Conservation (phyloP, 495 filamentous ascomycete genomes). For the Aspergillus sclerotiicarbonarius region DNA sequence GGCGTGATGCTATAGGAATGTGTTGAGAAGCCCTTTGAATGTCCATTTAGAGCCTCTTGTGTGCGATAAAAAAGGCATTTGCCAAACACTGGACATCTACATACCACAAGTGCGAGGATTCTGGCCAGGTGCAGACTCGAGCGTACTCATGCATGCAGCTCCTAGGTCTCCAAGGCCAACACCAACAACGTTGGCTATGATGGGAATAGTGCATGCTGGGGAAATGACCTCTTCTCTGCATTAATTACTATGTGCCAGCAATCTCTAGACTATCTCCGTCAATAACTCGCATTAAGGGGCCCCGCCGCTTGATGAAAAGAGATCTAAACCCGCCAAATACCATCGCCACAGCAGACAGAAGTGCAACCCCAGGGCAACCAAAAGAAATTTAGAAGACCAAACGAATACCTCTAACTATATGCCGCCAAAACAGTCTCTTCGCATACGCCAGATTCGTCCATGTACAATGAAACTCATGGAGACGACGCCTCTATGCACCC, state of each 20-base stretch:
- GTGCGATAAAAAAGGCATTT: no score
- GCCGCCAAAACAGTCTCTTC: slow-evolving; percentile 7
- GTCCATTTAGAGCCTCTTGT: neutral
- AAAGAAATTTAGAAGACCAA: slow-evolving; percentile 3
- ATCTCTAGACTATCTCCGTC: no score
- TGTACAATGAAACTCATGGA: slow-evolving; percentile 7
- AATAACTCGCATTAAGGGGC: neutral
- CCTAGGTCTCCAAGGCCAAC: no score
- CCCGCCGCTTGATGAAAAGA: neutral
- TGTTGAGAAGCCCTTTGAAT: neutral
- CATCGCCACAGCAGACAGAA: neutral
- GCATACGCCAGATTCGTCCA: neutral
- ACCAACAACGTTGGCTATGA: no score
- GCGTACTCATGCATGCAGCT: no score
- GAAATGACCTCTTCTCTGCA: no score
- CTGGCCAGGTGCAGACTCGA: no score
- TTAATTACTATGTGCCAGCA: no score
- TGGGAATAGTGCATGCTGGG: neutral
- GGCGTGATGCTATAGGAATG: neutral
- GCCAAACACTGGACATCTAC: no score
- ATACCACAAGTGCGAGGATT: no score
- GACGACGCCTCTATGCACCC: slow-evolving; percentile 34
- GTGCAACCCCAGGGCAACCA: neutral
- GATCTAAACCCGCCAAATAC: neutral
- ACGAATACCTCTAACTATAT: neutral